phyloP scores from a whole-genome alignment of 1,139 yeast species.

The Taphrina communis region DNA sequence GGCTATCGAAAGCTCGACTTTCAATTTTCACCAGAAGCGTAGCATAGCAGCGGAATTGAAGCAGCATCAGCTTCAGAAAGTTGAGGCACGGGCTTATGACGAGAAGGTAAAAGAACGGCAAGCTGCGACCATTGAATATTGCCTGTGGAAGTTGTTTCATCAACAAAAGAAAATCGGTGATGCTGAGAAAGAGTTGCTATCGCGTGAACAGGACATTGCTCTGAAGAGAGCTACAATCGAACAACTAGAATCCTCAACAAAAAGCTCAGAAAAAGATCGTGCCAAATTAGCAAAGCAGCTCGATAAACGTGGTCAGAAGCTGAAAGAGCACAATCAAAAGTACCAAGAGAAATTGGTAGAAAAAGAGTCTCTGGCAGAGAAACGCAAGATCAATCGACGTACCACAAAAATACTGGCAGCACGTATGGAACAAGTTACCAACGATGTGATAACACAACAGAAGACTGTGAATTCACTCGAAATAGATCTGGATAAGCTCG shows the following conservation, averaged over 20 bases:
- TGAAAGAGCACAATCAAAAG: conserved; percentile 54
- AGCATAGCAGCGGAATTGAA: conserved; percentile 76
- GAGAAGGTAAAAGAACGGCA: conserved; percentile 59
- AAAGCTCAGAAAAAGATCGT: conserved; percentile 51
- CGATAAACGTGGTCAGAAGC: conserved; percentile 55
- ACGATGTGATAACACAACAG: conserved; percentile 63
- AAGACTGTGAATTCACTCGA: conserved; percentile 55
- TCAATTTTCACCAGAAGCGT: conserved; percentile 73
- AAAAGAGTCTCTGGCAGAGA: conserved; percentile 65
- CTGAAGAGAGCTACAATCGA: conserved; percentile 51
- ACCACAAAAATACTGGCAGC: conserved; percentile 60
- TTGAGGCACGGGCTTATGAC: conserved; percentile 74
- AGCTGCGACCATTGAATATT: conserved; percentile 58
- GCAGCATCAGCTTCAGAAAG: conserved; percentile 77
- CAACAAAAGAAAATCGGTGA: conserved; percentile 58
- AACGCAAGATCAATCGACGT: conserved; percentile 57
- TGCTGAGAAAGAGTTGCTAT: conserved; percentile 43
- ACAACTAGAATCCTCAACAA: conserved; percentile 50
- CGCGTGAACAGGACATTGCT: conserved; percentile 29
- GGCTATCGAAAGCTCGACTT: conserved; percentile 69
- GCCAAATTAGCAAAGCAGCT: conserved; percentile 58
- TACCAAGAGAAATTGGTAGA: conserved; percentile 59
- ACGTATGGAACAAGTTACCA: conserved; percentile 61
- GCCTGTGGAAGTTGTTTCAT: conserved; percentile 72
- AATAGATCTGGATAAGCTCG: conserved; percentile 60